Conservation (phyloP, 352 stramenopile genomes). For the Saprolegnia diclina region DNA sequence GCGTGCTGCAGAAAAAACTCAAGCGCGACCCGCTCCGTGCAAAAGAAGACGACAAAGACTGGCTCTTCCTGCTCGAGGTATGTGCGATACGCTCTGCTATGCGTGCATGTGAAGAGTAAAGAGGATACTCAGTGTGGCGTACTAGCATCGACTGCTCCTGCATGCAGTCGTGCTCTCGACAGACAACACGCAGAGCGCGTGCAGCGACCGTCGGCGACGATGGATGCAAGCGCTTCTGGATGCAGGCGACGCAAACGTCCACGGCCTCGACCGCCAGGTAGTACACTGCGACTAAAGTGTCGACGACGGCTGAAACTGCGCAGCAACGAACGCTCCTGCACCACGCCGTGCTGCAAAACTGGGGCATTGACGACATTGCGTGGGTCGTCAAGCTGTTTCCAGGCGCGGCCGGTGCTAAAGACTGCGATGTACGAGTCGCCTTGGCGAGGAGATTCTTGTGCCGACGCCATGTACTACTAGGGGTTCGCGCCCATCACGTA, state of each 20-base stretch:
- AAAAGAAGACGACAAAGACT: slow-evolving; percentile 9
- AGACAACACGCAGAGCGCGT: background rate
- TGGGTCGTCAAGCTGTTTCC: slow-evolving; percentile 15
- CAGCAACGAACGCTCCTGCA: slow-evolving; percentile 21
- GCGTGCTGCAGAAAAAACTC: slow-evolving; percentile 1
- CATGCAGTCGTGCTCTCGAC: slow-evolving; percentile 12
- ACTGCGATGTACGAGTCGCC: slow-evolving; percentile 17
- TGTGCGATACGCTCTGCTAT: background rate
- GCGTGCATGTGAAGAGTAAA: background rate
- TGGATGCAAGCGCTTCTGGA: background rate
- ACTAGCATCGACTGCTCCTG: slow-evolving; percentile 11
- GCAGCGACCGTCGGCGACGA: too few species aligned
- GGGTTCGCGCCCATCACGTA: slow-evolving; percentile 32
- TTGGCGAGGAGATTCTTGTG: background rate
- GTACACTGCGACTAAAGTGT: too few species aligned
- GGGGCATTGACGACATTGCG: slow-evolving; percentile 24
- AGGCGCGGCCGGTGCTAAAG: background rate
- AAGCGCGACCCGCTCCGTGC: slow-evolving; percentile 10
- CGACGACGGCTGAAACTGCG: background rate
- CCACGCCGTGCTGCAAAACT: slow-evolving; percentile 15
- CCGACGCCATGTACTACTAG: background rate
- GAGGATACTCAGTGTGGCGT: background rate
- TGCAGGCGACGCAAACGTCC: background rate
- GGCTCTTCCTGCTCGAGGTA: slow-evolving; percentile 21
- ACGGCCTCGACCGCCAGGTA: slow-evolving; percentile 10